Evolutionary conservation across 805 yeast species (phyloP).

Genomic region (Kuraishia hungarica): DNA sequence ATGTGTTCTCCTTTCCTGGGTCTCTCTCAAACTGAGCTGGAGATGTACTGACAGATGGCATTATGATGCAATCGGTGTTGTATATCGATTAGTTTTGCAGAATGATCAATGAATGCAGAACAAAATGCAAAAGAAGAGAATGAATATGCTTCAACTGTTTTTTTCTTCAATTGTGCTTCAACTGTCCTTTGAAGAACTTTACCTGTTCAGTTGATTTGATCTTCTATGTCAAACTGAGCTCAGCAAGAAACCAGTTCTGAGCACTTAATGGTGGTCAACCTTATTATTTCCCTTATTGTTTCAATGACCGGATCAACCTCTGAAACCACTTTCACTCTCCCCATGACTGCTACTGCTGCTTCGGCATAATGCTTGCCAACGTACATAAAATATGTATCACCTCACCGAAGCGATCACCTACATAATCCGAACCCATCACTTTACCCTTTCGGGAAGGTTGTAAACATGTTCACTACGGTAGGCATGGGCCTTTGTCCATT

Average conservation of each 20-base stretch:
- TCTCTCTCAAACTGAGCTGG: not conserved
- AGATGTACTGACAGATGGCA: not conserved
- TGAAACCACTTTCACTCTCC: not conserved
- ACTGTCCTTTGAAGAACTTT: too few relatives aligned
- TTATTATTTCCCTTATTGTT: too few relatives aligned
- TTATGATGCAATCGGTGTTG: not conserved
- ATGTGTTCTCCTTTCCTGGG: not conserved
- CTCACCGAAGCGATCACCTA: not conserved
- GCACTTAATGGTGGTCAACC: too few relatives aligned
- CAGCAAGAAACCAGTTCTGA: too few relatives aligned
- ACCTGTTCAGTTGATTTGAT: too few relatives aligned
- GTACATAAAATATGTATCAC: not conserved
- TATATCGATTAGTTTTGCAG: too few relatives aligned
- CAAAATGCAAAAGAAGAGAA: too few relatives aligned
- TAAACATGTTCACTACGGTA: not conserved
- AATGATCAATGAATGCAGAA: too few relatives aligned
- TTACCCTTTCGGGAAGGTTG: not conserved
- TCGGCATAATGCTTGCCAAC: not conserved
- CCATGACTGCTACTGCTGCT: not conserved
- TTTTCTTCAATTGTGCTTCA: too few relatives aligned
- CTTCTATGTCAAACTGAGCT: too few relatives aligned
- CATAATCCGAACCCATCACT: not conserved
- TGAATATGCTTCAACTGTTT: too few relatives aligned
- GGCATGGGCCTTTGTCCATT: too few relatives aligned
- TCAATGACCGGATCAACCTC: not conserved